phyloP scores from a whole-genome alignment of 306 rosid species.

The Quercus aquifolioides region DNA sequence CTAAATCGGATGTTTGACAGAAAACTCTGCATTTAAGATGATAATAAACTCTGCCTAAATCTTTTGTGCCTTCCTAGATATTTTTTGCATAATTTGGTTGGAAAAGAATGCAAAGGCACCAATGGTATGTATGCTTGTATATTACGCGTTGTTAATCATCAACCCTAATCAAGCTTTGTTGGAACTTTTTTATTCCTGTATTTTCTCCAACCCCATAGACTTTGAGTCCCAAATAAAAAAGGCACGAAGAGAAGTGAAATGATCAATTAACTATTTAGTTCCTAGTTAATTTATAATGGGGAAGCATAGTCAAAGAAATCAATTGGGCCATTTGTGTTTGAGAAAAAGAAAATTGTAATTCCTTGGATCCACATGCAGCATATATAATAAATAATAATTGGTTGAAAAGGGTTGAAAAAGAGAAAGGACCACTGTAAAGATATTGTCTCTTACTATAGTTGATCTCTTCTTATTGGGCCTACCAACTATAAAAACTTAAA shows the following conservation, averaged over 20 bases:
- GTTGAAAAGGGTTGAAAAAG: not conserved
- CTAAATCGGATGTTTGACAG: not conserved
- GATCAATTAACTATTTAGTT: not conserved
- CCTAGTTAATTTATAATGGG: not conserved
- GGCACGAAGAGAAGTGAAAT: not conserved
- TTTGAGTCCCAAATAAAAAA: not conserved
- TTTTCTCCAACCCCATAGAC: not conserved
- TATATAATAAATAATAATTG: not conserved
- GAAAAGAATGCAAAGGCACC: not conserved
- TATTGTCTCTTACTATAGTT: not conserved
- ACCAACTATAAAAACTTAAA: not conserved
- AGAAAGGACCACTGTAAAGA: not conserved
- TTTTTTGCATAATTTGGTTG: not conserved
- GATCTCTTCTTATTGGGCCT: not conserved
- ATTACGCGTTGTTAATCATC: not conserved
- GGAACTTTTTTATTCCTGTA: not conserved
- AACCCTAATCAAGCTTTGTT: not conserved
- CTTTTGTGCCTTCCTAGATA: not conserved
- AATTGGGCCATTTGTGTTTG: not conserved
- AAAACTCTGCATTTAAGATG: not conserved
- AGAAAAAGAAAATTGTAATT: not conserved
- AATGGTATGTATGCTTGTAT: not conserved
- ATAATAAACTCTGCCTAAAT: not conserved
- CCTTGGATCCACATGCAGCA: not conserved
- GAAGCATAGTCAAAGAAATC: not conserved